Evolutionary conservation across 148 eudicot genomes (phyloP).

Genomic region (Spergularia bocconei): DNA sequence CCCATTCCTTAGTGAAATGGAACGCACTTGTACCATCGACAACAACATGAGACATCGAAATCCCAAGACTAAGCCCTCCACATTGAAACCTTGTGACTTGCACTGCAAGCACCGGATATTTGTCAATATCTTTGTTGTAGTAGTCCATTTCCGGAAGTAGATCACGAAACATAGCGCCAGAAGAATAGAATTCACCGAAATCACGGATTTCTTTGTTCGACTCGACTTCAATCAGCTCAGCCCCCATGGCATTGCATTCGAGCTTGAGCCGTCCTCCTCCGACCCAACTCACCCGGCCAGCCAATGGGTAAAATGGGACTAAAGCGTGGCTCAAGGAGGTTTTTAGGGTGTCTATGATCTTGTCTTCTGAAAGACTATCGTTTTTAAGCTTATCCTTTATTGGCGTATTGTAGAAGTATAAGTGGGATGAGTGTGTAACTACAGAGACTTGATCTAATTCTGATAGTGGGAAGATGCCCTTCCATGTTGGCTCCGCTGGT

Average conservation of each 20-base stretch:
- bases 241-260: conserved; percentile 46
- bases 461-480: conserved; percentile 6
- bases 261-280: conserved; percentile 36
- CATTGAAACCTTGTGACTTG: conserved; percentile 50
- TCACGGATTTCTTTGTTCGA: conserved; percentile 28
- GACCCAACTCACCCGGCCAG: conserved; percentile 14
- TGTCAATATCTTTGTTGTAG: conserved; percentile 21
- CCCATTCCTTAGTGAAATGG: conserved; percentile 44
- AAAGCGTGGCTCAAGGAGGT: conserved; percentile 3
- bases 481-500: conserved; percentile 22
- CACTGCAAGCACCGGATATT: conserved; percentile 31
- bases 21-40: conserved; percentile 36
- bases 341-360: not conserved
- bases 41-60: conserved; percentile 31
- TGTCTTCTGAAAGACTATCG: not conserved
- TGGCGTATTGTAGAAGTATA: conserved; percentile 11
- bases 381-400: not conserved
- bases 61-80: conserved; percentile 44
- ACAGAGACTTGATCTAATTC: conserved; percentile 19
- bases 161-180: not conserved
- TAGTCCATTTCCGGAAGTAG: conserved; percentile 24
- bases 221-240: conserved; percentile 39
- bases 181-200: conserved; percentile 31
- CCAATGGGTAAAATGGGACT: conserved; percentile 17
- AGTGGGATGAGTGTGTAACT: not conserved